Base-by-base conservation (phyloP, 2,329 filamentous ascomycete species). In the Boeremia lycopersici region DNA sequence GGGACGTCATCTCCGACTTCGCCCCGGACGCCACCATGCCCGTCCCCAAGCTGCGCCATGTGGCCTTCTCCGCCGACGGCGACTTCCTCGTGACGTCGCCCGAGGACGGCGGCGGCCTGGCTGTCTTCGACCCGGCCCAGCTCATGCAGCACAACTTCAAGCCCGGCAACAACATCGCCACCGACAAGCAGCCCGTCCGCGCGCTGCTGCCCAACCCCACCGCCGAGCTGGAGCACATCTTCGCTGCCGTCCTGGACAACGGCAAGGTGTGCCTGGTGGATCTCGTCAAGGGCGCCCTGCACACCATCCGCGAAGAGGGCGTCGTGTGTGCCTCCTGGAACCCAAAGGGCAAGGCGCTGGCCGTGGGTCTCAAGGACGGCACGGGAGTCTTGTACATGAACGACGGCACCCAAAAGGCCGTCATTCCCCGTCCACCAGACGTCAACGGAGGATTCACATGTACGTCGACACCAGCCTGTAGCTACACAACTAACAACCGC, bases 241-340 rank as follows among this genome's bases (percentile, higher is more conserved):
- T 93, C 71, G 93, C 92, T 4, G 82, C 95, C 29, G 87, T 98
- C 25, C 91, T 93, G 2, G 83, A 79, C 40, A 86, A 88, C 53
- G 95, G 95, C 12, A 90, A 93, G 64, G 81, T 99, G 15, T 79
- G 93, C 71, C 86, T 99, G 74, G 90, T 90, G 7, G 90, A 96
- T 72, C 75, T 99, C 66, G 66, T 81, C 17, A 86, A 85, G 60
- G 90, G 90, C 0, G 57, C 58, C 30, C 63, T 52, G 3, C 59
- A 56, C 12, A 82, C 79, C 67, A 78, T 87, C 0, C 79, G 96
- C 60, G 90, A 88, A 67, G 80, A 84, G 26, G 87, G 89, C 42
- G 93, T 96, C 26, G 92, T 88, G 70, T 95, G 89, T 67, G 84
- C 91, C 6, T 88, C 90, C 51, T 99, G 96, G 95, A 99, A 95